Conservation (phyloP, 768 basidiomycete genomes). For the Nidula microcarpa region DNA sequence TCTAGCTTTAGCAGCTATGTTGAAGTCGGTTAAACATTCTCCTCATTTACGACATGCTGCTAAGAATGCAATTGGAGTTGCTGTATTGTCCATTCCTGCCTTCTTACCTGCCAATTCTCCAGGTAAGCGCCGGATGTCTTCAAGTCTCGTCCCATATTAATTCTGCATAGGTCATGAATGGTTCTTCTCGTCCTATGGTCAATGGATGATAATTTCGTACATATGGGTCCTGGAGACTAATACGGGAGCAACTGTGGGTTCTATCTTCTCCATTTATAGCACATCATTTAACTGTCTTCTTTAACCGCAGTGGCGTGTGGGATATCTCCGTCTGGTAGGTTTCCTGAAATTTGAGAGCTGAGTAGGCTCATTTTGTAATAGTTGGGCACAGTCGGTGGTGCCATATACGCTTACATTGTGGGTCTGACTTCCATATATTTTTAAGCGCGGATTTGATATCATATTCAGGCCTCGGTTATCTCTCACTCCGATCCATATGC, state of each 20-base stretch:
- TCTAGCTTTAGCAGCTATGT: slow-evolving; percentile 24
- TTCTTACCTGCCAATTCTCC: slow-evolving; percentile 31
- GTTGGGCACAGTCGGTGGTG: slow-evolving; percentile 29
- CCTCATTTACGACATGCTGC: slow-evolving; percentile 40
- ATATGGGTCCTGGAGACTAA: slow-evolving; percentile 51
- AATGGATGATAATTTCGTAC: slow-evolving; percentile 50
- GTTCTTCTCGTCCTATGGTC: slow-evolving; percentile 34
- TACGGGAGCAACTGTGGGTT: slow-evolving; percentile 40
- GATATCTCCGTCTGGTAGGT: slow-evolving; percentile 39
- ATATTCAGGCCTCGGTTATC: slow-evolving; percentile 31
- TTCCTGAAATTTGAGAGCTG: background rate
- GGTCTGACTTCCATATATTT: background rate
- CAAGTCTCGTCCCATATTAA: background rate
- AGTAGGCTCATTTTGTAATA: slow-evolving; percentile 3
- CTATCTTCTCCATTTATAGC: background rate
- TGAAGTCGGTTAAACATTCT: slow-evolving; percentile 30
- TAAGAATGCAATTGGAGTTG: slow-evolving; percentile 43
- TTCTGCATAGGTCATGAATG: slow-evolving; percentile 26
- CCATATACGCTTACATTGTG: slow-evolving; percentile 27
- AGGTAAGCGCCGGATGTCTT: slow-evolving; percentile 18
- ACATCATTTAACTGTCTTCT: background rate
- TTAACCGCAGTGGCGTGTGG: slow-evolving; percentile 31
- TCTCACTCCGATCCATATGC: slow-evolving; percentile 38
- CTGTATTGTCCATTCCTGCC: slow-evolving; percentile 36
- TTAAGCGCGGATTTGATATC: background rate